Evolutionary conservation across 495 filamentous ascomycete species (phyloP), one percentile per base, ranked within the genome.

Genomic region (Penicillium verhagenii): DNA sequence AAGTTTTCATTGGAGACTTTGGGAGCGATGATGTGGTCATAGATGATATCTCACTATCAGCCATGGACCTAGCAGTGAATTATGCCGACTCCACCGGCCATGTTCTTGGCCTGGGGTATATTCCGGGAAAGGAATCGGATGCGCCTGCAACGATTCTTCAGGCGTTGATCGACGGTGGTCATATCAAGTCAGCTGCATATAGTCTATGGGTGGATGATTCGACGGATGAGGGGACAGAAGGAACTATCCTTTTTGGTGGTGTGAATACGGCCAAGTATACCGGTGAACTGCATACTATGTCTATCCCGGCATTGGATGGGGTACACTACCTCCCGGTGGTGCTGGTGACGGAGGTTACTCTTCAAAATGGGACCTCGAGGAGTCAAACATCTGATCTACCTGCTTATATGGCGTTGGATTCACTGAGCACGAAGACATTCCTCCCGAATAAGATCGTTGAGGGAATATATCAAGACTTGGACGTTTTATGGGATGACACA

Each of bases 221-320:
- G 31, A 35, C 31, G 31, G 31, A 35, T 16, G 19, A 13, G 2
- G 37, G 3, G 37, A 39, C 37, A 39, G n/a, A 14, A 39, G 37
- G 37, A 39, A 16, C 13, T 2, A 39, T 95, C 46, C 73, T 95
- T 8, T 94, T 94, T 61, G 91, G 90, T 28, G 90, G 90, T 51
- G 80, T 95, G 50, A 85, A 95, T 68, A 84, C 83, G 1, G 84
- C 77, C 24, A 86, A 90, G 59, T 94, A 82, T 70, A 64, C 59
- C 1, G 87, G 87, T n/a, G 58, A 68, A 2, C 82, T 95, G 10
- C 64, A 76, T 40, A 89, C 83, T 14, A 72, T 94, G 4, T 89
- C 90, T 3, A 78, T 94, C 58, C 78, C 46, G 6, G 25, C 46
- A 6, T 6, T 31, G 5, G 20, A 31, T 33, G 46, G 46, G 2